Percentiles rank a stretch among this genome's conserved stretches.
Conservation (phyloP, 179 eudicot species). For the Beta macrorhiza region DNA sequence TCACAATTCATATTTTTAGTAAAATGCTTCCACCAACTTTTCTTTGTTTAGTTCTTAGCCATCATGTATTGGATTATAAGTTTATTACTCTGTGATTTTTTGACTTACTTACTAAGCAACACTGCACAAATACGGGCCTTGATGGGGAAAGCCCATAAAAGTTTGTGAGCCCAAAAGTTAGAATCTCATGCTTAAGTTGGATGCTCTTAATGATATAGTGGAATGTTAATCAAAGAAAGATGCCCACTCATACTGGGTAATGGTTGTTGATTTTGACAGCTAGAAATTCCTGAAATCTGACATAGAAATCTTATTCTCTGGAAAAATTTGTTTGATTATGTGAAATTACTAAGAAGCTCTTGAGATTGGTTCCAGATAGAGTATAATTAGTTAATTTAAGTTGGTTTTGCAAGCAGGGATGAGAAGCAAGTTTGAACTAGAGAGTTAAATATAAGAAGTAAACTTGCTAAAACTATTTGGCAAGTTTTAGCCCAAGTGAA, state of each 20-base stretch:
- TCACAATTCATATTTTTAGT: not conserved
- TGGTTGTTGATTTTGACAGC: constrained; percentile 29
- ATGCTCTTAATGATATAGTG: constrained; percentile 27
- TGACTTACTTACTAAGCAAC: constrained; percentile 20
- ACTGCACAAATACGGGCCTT: constrained; percentile 19
- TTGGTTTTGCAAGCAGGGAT: not conserved
- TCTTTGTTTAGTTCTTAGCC: constrained; percentile 1
- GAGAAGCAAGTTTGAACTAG: not conserved
- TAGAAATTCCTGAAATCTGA: constrained; percentile 15
- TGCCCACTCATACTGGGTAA: constrained; percentile 29
- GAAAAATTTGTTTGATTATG: not conserved
- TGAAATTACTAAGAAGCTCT: not conserved
- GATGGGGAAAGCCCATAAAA: constrained; percentile 29
- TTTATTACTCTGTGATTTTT: constrained; percentile 3
- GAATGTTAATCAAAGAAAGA: constrained; percentile 27
- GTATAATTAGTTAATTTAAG: not conserved
- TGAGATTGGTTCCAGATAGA: constrained; percentile 8
- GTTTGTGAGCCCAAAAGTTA: constrained; percentile 31
- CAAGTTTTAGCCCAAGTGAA: not conserved
- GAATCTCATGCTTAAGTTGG: constrained; percentile 34
- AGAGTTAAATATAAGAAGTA: not conserved
- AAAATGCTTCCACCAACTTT: constrained; percentile 6
- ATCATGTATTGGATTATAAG: constrained; percentile 2
- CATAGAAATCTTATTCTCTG: constrained; percentile 13
- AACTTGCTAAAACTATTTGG: not conserved